Base-by-base conservation (phyloP, 257 asterid species). In the Nicotiana undulata region DNA sequence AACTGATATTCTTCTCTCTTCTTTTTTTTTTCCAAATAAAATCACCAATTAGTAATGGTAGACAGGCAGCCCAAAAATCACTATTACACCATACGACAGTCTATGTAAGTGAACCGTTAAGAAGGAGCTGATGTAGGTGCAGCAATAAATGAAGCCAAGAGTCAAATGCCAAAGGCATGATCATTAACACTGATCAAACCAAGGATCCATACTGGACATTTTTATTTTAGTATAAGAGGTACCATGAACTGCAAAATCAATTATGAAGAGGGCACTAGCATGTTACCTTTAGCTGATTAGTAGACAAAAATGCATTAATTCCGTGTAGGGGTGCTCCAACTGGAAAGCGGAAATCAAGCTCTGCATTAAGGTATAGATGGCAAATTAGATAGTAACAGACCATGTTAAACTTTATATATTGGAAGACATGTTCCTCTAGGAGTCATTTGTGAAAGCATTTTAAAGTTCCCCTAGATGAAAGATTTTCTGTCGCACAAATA, bases 241-340 rank as follows among this genome's bases (percentile, higher is more conserved):
- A 59, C 63, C 55, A 34, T 49, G 79, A 67, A 70, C 20, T 80
- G 34, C 63, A 44, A 31, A 80, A 70, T 53, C 52, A 13, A 70
- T 52, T 53, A 28, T 16, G 46, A 44, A 13, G 24, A 63, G 34
- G 51, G 24, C 22, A 70, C 53, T 32, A 75, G 56, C 20, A 63
- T 59, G 79, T 82, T 84, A 96, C 99, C 98, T 90, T 90, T n/a
- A 96, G 95, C 88, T 96, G 98, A 89, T 92, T 96, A 51, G 99
- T 96, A 7, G 97, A 80, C 89, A 96, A 82, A 86, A 96, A 94
- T 63, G 99, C 99, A 44, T 44, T 75, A 52, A 96, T 94, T 68
- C 99, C 99, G 85, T 96, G 99, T 81, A 96, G n/a, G 60, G 98
- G 99, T 66, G 99, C 99, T 84, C 99, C 99, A 85, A 91, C 12